These are phyloP conservation scores for Coelastrella sp. DNA, from an alignment of 139 green algal genomes.

Conservation along the genomic window DNA sequence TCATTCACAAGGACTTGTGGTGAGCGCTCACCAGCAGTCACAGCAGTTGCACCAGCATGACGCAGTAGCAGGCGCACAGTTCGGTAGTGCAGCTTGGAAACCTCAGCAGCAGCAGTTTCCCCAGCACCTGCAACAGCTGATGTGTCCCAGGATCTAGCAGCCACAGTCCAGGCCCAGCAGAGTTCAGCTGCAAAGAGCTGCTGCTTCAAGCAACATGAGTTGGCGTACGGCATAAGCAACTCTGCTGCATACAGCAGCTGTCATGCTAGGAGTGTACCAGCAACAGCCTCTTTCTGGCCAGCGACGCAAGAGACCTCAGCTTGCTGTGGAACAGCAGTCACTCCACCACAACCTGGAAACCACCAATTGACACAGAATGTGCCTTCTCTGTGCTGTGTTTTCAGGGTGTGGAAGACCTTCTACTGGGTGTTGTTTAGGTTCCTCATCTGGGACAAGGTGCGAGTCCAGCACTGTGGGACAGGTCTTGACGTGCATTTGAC, in stretches of 20 bases:
- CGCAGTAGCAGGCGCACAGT: not conserved
- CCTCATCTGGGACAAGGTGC: constrained; percentile 25
- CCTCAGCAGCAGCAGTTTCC: not conserved
- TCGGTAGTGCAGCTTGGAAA: not conserved
- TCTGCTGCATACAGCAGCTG: too few relatives aligned
- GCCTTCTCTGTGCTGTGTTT: not conserved
- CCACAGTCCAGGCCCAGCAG: not conserved
- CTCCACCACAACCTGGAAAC: too few relatives aligned
- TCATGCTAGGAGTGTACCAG: too few relatives aligned
- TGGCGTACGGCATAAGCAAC: too few relatives aligned
- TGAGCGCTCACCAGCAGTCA: not conserved
- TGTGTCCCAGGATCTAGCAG: not conserved
- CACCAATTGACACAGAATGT: too few relatives aligned
- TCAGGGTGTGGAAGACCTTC: constrained; percentile 39
- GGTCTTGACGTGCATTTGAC: too few relatives aligned
- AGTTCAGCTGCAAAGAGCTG: too few relatives aligned
- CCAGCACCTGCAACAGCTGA: not conserved
- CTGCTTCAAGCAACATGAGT: too few relatives aligned
- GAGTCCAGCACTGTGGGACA: not conserved
- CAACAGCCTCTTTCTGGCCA: too few relatives aligned
- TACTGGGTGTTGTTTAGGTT: constrained; percentile 43
- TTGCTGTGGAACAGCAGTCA: too few relatives aligned
- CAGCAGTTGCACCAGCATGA: not conserved
- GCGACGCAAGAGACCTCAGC: too few relatives aligned
- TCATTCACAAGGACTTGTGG: constrained; percentile 14